Percentiles rank a stretch among this genome's conserved stretches.
phyloP scores from a whole-genome alignment of 768 basidiomycete genomes.

The Sarcomyxa edulis region DNA sequence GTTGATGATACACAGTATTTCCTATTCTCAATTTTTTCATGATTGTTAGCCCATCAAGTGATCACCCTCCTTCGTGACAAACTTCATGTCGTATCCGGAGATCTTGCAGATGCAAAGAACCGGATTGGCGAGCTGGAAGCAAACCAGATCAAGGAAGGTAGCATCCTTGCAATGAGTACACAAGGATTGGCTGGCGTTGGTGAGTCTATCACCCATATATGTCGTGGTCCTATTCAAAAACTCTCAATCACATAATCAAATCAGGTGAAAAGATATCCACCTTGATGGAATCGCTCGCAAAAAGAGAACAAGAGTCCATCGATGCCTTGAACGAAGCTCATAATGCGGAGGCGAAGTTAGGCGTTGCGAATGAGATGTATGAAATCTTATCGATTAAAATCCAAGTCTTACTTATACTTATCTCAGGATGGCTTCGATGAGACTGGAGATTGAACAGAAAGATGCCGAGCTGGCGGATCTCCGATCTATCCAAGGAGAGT shows the following conservation, averaged over 20 bases:
- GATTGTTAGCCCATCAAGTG: conserved; percentile 8
- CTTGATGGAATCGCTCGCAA: neutral
- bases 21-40: neutral
- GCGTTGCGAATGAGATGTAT: conserved; percentile 2
- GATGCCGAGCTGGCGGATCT: neutral
- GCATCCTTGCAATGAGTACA: neutral
- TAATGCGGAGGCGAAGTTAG: conserved; percentile 1
- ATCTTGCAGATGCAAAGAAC: conserved; percentile 9
- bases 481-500: conserved; percentile 1
- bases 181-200: conserved; percentile 2
- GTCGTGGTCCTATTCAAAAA: too few species aligned
- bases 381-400: neutral
- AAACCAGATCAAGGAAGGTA: conserved; percentile 6
- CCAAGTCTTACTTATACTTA: too few species aligned
- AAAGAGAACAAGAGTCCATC: conserved; percentile 1
- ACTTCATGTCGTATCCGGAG: conserved; percentile 3
- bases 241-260: too few species aligned
- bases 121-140: conserved; percentile 8
- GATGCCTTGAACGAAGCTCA: conserved; percentile 1
- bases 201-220: too few species aligned
- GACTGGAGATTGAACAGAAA: neutral
- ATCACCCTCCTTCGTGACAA: conserved; percentile 9
- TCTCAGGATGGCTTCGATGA: conserved; percentile 3
- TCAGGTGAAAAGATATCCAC: conserved; percentile 2
- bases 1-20: neutral